phyloP scores from a whole-genome alignment of 257 asterid genomes.

The Scutellaria minor region DNA sequence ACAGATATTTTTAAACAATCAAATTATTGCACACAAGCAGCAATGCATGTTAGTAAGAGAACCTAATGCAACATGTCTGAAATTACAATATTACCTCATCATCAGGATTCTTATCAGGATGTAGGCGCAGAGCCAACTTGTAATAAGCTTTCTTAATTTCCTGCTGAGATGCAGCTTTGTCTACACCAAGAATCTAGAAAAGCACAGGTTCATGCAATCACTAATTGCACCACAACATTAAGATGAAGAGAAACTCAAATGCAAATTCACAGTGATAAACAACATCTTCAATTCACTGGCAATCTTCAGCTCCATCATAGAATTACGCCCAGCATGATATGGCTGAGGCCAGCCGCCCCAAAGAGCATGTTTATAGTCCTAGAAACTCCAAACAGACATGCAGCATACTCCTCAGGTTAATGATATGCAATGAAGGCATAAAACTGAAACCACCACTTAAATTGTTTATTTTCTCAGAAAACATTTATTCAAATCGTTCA shows the following conservation, averaged over 20 bases:
- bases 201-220: constrained; percentile 20
- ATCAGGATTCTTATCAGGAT: constrained; percentile 91
- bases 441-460: background rate
- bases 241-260: background rate
- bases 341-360: background rate
- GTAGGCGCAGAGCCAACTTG: constrained; percentile 84
- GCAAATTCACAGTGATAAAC: background rate
- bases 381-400: background rate
- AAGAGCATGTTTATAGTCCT: background rate
- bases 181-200: constrained; percentile 80
- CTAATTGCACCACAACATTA: constrained; percentile 12
- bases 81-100: constrained; percentile 61
- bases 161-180: constrained; percentile 73
- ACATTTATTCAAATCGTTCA: background rate
- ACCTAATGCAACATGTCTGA: background rate
- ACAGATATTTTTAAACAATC: constrained; percentile 25
- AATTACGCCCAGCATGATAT: background rate
- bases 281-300: constrained; percentile 10
- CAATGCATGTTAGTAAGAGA: constrained; percentile 8
- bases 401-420: background rate
- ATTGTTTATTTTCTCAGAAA: background rate
- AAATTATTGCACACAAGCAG: constrained; percentile 6
- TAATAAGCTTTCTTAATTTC: constrained; percentile 84
- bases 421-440: too few species aligned
- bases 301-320: background rate